Percentiles rank a stretch among this genome's conserved stretches.
phyloP scores from a whole-genome alignment of 768 basidiomycete species.

The Boletus sensibilis region DNA sequence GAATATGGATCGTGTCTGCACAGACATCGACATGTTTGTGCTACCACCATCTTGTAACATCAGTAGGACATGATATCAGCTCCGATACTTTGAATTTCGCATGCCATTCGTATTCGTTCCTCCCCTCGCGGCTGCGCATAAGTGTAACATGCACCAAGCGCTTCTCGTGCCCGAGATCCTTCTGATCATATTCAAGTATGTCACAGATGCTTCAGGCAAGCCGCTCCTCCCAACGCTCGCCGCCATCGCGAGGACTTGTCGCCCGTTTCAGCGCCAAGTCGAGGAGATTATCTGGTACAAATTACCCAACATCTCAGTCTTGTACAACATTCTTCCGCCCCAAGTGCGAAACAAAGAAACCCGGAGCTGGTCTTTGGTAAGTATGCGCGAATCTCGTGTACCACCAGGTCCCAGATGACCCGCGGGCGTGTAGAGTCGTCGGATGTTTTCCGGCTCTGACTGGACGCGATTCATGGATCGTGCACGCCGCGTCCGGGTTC shows the following conservation, averaged over 20 bases:
- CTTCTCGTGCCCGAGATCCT: constrained; percentile 24
- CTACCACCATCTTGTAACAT: background rate
- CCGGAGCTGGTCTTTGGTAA: constrained; percentile 22
- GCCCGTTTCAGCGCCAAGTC: constrained; percentile 16
- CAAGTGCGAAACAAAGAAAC: constrained; percentile 13
- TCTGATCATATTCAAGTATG: constrained; percentile 19
- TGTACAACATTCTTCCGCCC: constrained; percentile 19
- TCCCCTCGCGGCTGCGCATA: background rate
- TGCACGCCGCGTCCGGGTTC: constrained; percentile 15
- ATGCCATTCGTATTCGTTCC: constrained; percentile 10
- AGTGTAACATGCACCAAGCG: constrained; percentile 14
- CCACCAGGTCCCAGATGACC: background rate
- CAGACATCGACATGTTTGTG: background rate
- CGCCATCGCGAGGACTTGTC: constrained; percentile 30
- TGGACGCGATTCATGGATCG: constrained; percentile 22
- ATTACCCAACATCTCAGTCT: constrained; percentile 6
- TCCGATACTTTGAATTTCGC: background rate
- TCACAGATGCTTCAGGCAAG: constrained; percentile 17
- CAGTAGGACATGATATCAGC: background rate
- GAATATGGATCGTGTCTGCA: background rate
- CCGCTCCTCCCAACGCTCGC: constrained; percentile 19
- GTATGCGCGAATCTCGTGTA: background rate
- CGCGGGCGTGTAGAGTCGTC: constrained; percentile 15
- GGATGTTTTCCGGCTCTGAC: constrained; percentile 15
- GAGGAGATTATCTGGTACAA: constrained; percentile 27